phyloP scores from a whole-genome alignment of 306 rosid species.

The Glycine tomentella region DNA sequence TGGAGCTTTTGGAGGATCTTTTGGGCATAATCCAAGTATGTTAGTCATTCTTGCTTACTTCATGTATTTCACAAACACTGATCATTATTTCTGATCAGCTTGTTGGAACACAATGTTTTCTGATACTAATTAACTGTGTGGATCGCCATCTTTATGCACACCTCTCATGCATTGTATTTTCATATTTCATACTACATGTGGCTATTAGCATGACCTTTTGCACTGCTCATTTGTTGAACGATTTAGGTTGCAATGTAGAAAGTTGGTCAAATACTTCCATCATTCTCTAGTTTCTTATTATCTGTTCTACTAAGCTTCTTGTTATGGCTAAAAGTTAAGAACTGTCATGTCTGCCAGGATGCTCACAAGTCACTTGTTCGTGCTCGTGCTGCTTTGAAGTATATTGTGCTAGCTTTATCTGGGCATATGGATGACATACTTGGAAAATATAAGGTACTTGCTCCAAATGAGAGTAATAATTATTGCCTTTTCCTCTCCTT shows the following conservation, averaged over 20 bases:
- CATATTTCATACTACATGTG: neutral
- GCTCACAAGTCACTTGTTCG: conserved; percentile 63
- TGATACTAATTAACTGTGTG: conserved; percentile 12
- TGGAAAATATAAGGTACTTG: conserved; percentile 82
- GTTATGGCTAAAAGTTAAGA: conserved; percentile 34
- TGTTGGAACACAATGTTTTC: conserved; percentile 10
- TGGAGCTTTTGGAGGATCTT: conserved; percentile 95
- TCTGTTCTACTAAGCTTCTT: conserved; percentile 4
- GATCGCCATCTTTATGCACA: conserved; percentile 13
- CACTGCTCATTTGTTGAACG: conserved; percentile 24
- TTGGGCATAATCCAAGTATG: conserved; percentile 85
- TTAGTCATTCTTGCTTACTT: conserved; percentile 19
- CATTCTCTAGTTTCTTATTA: conserved; percentile 35
- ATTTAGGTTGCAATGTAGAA: conserved; percentile 30
- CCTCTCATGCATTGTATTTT: conserved; percentile 23
- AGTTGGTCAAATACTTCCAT: conserved; percentile 29
- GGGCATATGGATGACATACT: conserved; percentile 90
- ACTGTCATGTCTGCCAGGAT: conserved; percentile 59
- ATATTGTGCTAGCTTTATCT: conserved; percentile 85
- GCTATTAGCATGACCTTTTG: neutral
- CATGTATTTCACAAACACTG: neutral
- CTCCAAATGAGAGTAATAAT: neutral
- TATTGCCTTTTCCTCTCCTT: neutral
- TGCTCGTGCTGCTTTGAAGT: conserved; percentile 89
- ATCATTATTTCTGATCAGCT: conserved; percentile 33